phyloP scores from a whole-genome alignment of 306 rosid species.

The Fagus crenata region DNA sequence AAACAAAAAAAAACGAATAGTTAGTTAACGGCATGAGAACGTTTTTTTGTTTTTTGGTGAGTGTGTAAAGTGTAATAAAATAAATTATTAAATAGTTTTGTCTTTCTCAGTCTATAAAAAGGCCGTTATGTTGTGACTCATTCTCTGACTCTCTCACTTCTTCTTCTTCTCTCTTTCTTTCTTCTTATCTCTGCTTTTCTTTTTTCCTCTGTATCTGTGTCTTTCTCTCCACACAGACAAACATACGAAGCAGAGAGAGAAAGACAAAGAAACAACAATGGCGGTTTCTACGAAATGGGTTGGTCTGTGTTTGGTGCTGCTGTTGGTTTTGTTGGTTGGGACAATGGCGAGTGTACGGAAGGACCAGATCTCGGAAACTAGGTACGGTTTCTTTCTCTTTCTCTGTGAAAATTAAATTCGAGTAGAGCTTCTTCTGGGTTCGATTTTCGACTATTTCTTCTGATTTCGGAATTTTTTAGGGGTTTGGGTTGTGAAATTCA shows the following conservation, averaged over 20 bases:
- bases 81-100: background rate
- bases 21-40: conserved; percentile 49
- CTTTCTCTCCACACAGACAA: conserved; percentile 1
- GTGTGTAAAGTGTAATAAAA: background rate
- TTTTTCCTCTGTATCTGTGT: conserved; percentile 23
- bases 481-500: background rate
- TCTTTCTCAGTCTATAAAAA: conserved; percentile 43
- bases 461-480: background rate
- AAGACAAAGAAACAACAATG: conserved; percentile 41
- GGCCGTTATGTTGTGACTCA: conserved; percentile 46
- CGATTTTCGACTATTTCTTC: background rate
- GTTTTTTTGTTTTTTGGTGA: conserved; percentile 21
- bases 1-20: conserved; percentile 39
- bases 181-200: conserved; percentile 25
- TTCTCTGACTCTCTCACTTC: conserved; percentile 43
- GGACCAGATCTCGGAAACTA: conserved; percentile 43
- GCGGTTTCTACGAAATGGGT: conserved; percentile 43
- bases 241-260: conserved; percentile 3
- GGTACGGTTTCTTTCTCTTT: conserved; percentile 38
- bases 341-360: conserved; percentile 43
- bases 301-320: conserved; percentile 35
- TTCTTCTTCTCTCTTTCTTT: conserved; percentile 18
- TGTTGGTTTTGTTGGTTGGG: conserved; percentile 44
- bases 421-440: background rate
- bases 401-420: background rate